Evolutionary conservation across 139 green algal species (phyloP).

Genomic region (Chlamydomonas schloesseri): DNA sequence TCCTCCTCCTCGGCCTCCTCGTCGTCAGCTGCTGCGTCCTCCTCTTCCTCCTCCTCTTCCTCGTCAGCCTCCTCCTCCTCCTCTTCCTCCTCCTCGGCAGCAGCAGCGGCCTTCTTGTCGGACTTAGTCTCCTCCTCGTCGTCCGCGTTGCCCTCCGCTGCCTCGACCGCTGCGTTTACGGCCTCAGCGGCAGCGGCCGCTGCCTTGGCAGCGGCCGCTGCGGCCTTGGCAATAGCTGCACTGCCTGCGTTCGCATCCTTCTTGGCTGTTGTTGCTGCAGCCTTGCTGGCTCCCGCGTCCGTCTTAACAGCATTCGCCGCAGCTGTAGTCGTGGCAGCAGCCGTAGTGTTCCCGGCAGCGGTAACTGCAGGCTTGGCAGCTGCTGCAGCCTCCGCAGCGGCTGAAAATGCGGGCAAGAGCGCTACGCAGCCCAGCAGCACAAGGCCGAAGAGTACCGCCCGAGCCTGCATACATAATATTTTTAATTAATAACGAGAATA

Average conservation of each 20-base stretch:
- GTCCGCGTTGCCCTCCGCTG: neutral
- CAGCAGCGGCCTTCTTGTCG: neutral
- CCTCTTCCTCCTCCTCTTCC: neutral
- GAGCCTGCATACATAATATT: too few relatives aligned
- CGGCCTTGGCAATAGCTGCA: conserved; percentile 44
- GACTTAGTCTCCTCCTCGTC: neutral
- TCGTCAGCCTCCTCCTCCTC: neutral
- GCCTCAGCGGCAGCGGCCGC: conserved; percentile 23
- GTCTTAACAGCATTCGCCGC: neutral
- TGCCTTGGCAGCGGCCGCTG: conserved; percentile 18
- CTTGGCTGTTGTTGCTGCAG: conserved; percentile 16
- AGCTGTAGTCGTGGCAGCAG: neutral
- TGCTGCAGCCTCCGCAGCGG: neutral
- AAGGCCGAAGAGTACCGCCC: neutral
- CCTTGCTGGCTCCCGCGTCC: neutral
- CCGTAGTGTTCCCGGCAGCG: neutral
- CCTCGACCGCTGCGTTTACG: conserved; percentile 6
- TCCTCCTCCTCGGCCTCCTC: conserved; percentile 2
- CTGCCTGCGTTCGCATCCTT: conserved; percentile 21
- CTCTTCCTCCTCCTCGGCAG: neutral
- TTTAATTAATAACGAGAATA: too few relatives aligned
- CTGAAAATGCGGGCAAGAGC: neutral
- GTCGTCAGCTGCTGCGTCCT: neutral
- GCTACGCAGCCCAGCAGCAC: conserved; percentile 1
- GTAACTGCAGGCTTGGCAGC: neutral